Percentiles rank a stretch among this genome's conserved stretches.
Conservation (phyloP, 352 stramenopile species). For the Globisporangium orthogonon region DNA sequence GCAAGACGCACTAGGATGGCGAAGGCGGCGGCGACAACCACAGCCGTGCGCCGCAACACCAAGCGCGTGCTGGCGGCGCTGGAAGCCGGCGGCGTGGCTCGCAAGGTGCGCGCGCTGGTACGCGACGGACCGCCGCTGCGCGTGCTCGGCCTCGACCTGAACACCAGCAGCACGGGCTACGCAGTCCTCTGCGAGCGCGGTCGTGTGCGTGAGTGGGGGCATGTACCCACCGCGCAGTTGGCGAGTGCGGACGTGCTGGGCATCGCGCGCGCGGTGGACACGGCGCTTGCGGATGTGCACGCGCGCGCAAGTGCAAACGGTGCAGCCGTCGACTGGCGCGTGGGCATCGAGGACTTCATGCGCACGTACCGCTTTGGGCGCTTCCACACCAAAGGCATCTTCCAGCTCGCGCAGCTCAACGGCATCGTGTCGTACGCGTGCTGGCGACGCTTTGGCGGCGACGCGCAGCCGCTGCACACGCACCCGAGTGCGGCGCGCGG, state of each 20-base stretch:
- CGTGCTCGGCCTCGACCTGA: constrained; percentile 77
- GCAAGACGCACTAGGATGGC: not conserved
- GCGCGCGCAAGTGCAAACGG: constrained; percentile 5
- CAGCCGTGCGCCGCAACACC: constrained; percentile 33
- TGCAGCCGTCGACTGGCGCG: constrained; percentile 31
- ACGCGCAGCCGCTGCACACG: constrained; percentile 42
- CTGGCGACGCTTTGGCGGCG: constrained; percentile 47
- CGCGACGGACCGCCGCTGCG: constrained; percentile 28
- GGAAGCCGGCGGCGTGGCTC: constrained; percentile 18
- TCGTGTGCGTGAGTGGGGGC: constrained; percentile 46
- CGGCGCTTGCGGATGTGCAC: constrained; percentile 28
- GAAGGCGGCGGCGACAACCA: not conserved
- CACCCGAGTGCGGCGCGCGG: constrained; percentile 71
- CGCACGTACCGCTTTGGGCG: constrained; percentile 67
- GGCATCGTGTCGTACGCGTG: constrained; percentile 76
- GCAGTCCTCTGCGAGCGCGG: constrained; percentile 50
- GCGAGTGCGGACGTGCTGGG: constrained; percentile 56
- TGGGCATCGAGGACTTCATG: constrained; percentile 86
- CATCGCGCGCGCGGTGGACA: constrained; percentile 49
- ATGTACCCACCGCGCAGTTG: constrained; percentile 56
- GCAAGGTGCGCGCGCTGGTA: constrained; percentile 20
- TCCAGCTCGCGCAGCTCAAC: constrained; percentile 84
- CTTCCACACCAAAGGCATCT: constrained; percentile 81
- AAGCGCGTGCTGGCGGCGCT: constrained; percentile 53
- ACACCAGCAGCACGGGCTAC: constrained; percentile 81